Percentiles rank a stretch among this genome's conserved stretches.
These are phyloP conservation scores for Parastagonospora avenae DNA, from an alignment of 2,329 filamentous ascomycete genomes.

Conservation along the genomic window DNA sequence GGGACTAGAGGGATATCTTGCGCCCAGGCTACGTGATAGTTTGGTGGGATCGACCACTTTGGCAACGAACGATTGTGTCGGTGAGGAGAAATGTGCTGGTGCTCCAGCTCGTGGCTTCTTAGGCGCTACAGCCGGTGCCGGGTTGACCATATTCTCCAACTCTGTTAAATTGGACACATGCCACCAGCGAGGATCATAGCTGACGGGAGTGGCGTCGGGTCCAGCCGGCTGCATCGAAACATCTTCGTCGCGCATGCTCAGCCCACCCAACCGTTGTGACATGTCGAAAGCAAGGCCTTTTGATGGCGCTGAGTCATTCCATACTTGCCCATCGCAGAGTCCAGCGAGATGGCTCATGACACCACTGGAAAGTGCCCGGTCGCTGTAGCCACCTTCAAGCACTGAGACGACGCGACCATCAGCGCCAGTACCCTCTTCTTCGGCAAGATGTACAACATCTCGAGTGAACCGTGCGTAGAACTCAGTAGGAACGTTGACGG, in stretches of 20 bases:
- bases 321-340: conserved; percentile 64
- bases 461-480: conserved; percentile 92
- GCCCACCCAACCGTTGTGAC: conserved; percentile 56
- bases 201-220: conserved; percentile 21
- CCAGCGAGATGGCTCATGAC: conserved; percentile 90
- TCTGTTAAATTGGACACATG: conserved; percentile 38
- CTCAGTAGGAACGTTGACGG: conserved; percentile 92
- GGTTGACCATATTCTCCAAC: conserved; percentile 41
- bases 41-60: conserved; percentile 74
- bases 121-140: conserved; percentile 50
- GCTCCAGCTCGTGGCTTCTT: conserved; percentile 66
- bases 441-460: conserved; percentile 81
- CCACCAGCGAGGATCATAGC: conserved; percentile 54
- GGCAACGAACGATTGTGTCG: conserved; percentile 84
- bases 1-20: conserved; percentile 43
- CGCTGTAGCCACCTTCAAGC: conserved; percentile 93
- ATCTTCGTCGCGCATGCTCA: conserved; percentile 39
- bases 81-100: conserved; percentile 78
- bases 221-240: conserved; percentile 23
- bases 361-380: conserved; percentile 85
- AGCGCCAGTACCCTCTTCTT: conserved; percentile 76
- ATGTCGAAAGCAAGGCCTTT: conserved; percentile 64
- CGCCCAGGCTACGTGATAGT: conserved; percentile 67
- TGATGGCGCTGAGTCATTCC: conserved; percentile 32
- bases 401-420: conserved; percentile 91